Conservation (phyloP, 768 basidiomycete species). For the Termitomyces sp. region DNA sequence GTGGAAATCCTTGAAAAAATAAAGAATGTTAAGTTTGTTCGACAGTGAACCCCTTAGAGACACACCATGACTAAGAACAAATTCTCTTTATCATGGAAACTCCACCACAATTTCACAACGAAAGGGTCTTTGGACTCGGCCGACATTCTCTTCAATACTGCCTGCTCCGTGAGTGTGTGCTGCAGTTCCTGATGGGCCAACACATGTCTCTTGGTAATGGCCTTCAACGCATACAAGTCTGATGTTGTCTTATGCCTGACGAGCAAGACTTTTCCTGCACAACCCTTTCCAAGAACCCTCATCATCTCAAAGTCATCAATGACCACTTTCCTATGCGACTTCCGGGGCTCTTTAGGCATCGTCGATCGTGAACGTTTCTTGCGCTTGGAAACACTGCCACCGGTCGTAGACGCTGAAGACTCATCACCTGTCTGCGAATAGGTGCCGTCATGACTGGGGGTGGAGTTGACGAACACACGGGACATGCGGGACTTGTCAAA, state of each 20-base stretch:
- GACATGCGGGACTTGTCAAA: slow-evolving; percentile 62
- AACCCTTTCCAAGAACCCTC: slow-evolving; percentile 94
- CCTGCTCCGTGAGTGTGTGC: slow-evolving; percentile 95
- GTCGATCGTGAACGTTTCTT: slow-evolving; percentile 47
- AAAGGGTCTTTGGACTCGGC: slow-evolving; percentile 87
- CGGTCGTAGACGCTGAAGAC: slow-evolving; percentile 62
- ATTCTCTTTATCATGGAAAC: slow-evolving; percentile 97
- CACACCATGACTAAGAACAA: slow-evolving; percentile 91
- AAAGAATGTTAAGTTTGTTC: slow-evolving; percentile 11
- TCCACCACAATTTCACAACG: slow-evolving; percentile 94
- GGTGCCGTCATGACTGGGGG: slow-evolving; percentile 41
- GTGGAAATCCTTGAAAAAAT: slow-evolving; percentile 70
- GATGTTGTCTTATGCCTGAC: slow-evolving; percentile 73
- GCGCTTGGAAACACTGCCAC: slow-evolving; percentile 31
- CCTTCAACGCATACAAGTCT: slow-evolving; percentile 89
- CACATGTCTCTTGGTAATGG: slow-evolving; percentile 96
- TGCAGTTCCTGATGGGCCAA: slow-evolving; percentile 94
- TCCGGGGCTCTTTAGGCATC: slow-evolving; percentile 45
- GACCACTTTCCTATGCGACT: slow-evolving; percentile 67
- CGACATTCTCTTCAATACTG: slow-evolving; percentile 91
- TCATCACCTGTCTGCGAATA: slow-evolving; percentile 69
- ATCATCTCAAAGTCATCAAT: slow-evolving; percentile 97
- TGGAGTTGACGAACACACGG: slow-evolving; percentile 52
- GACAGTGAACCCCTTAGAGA: slow-evolving; percentile 16
- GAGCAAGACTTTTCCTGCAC: slow-evolving; percentile 93